Evolutionary conservation across 176 grass and related monocot genomes (phyloP).

Genomic region (Avena atlantica): DNA sequence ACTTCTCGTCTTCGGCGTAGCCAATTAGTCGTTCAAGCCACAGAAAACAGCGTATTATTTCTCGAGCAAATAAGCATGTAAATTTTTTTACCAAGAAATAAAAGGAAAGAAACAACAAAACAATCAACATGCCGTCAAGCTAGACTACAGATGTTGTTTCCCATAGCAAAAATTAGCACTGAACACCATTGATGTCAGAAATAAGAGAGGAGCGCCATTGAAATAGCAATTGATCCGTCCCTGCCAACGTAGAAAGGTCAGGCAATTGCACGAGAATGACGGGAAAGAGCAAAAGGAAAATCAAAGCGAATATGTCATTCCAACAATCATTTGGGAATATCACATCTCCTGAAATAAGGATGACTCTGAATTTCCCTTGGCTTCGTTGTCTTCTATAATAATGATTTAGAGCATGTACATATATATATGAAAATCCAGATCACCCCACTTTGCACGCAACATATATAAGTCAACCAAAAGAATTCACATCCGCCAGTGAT

Average conservation of each 20-base stretch:
- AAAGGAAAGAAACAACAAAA: too few relatives aligned
- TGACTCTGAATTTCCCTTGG: not conserved
- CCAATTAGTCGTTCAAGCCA: too few relatives aligned
- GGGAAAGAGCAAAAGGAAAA: not conserved
- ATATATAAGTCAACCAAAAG: conserved; percentile 10
- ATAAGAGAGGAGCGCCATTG: not conserved
- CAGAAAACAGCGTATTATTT: too few relatives aligned
- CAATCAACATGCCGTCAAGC: too few relatives aligned
- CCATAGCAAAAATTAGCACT: too few relatives aligned
- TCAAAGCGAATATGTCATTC: not conserved
- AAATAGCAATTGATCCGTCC: conserved; percentile 26
- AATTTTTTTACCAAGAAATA: too few relatives aligned
- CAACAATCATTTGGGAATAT: not conserved
- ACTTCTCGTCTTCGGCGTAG: too few relatives aligned
- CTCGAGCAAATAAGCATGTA: too few relatives aligned
- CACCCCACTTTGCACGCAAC: conserved; percentile 17
- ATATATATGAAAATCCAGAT: conserved; percentile 20
- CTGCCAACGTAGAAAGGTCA: conserved; percentile 40
- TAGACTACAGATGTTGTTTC: too few relatives aligned
- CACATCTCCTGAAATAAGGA: not conserved
- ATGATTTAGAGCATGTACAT: not conserved
- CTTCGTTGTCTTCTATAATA: not conserved
- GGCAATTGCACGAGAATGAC: not conserved
- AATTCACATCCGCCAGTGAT: not conserved
- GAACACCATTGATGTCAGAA: too few relatives aligned